Base-by-base conservation (phyloP, 352 stramenopile genomes). In the Phytophthora lateralis region DNA sequence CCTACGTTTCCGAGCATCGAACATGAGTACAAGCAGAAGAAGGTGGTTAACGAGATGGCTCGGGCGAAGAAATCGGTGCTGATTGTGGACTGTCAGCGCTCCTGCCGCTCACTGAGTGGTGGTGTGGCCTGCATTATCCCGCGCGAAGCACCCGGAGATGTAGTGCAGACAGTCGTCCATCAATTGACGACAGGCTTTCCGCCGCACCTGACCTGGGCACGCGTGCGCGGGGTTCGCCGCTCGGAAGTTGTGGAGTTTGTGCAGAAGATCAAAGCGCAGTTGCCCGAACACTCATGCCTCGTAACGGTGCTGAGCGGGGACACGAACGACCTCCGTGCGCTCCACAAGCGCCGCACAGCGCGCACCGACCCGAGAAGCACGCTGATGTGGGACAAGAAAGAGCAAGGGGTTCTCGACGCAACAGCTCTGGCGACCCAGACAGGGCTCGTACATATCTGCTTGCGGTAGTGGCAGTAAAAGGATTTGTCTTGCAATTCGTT, bases 171-270 rank as follows among this genome's bases (percentile, higher is more conserved):
- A 4, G 78, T 91, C 29, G 59, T 90, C 12, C 78, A 93, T 58
- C 86, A 95, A 64, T 69, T 95, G 50, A 92, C 84, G 12, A 93
- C 86, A 17, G 86, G 86, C 6, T 92, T 90, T 58, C 84, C 86
- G 17, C 86, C 86, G 10, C 76, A 87, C 51, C 80, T 95, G 39
- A 95, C 86, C 3, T 95, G 86, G 86, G 78, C 78, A 12, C 75
- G 82, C 14, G 56, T 90, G 39, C 80, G 81, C 6, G 67, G 66
- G 1, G 71, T 74, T 4, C 73, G 69, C 17, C 80, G 79, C 4
- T 67, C 63, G 0, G 82, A 90, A 41, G 60, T 91, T 17, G 41
- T 70, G 14, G 47, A 38, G 34, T 62, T 75, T 47, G 58, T 76
- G 10, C 52, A 67, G 37, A 34, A 69, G 42, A 78, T 94, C 30